Evolutionary conservation across 1,139 yeast genomes (phyloP), one percentile per base, ranked within the genome.

Genomic region (Debaryomyces sp.): DNA sequence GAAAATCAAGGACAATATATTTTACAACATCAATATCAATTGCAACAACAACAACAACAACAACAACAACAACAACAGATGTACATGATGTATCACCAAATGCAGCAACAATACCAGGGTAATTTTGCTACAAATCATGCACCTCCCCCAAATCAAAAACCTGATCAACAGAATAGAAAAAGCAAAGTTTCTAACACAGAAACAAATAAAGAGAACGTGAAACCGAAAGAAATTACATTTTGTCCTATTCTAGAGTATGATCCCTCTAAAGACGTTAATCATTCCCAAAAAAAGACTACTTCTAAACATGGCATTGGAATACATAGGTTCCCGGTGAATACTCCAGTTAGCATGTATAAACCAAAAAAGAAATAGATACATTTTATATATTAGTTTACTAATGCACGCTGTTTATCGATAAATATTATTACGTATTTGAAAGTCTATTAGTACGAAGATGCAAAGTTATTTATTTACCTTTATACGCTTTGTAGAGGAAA

Each of bases 191-290:
- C 42, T 15, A 27, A 30, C 27, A 5, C 30, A 7, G 46, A 37
- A n/a, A 37, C 53, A 13, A 60, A 55, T 35, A 64, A 63, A 44
- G 64, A 61, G 26, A 60, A 58, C 44, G 15, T 54, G 32, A 64
- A 62, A 46, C 67, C 66, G 4, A 70, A 60, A 45, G 68, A 69
- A 44, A 69, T 73, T 43, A 73, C 66, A 33, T 73, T 73, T 55
- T 76, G 77, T 21, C 78, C 78, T 3, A 72, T 73, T 50, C 58
- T 73, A 45, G 78, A 66, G 40, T 73, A 73, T 49, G 77, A 73
- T 52, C 78, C 78, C 5, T 71, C 75, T 8, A 70, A 67, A 48
- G 73, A 71, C 46, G 53, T 61, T 8, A 59, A 58, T 9, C 23
- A 34, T n/a, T n/a, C 44, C 24, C 58, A 54, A 38, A 41, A 54